These are phyloP conservation scores for Cyberlindnera euphorbiiphila DNA, from an alignment of 805 yeast species.

Conservation along the genomic window DNA sequence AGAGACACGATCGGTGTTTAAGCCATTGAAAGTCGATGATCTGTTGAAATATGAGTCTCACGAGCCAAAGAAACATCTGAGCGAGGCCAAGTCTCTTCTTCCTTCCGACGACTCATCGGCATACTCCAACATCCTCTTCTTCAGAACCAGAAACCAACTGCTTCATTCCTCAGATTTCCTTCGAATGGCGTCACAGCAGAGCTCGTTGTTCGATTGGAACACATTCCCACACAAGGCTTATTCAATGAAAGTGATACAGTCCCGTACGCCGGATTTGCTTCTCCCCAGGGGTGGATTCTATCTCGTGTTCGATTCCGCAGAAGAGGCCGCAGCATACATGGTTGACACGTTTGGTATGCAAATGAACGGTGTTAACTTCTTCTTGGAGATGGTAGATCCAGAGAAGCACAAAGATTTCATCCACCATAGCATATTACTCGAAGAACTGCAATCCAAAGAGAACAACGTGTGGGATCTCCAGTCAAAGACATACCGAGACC, in stretches of 20 bases:
- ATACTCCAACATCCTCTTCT: slow-evolving; percentile 34
- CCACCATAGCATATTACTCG: not conserved
- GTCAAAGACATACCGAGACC: slow-evolving; percentile 6
- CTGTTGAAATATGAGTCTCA: slow-evolving; percentile 3
- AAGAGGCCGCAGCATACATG: slow-evolving; percentile 49
- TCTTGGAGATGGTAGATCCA: slow-evolving; percentile 42
- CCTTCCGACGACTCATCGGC: slow-evolving; percentile 1
- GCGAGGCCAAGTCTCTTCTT: slow-evolving; percentile 6
- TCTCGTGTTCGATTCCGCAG: slow-evolving; percentile 43
- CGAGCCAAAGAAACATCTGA: slow-evolving; percentile 5
- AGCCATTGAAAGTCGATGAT: slow-evolving; percentile 10
- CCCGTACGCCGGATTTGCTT: slow-evolving; percentile 44
- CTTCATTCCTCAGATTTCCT: slow-evolving; percentile 38
- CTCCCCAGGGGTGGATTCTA: slow-evolving; percentile 47
- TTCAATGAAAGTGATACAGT: slow-evolving; percentile 40
- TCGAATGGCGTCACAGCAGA: slow-evolving; percentile 32
- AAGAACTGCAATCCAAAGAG: slow-evolving; percentile 1
- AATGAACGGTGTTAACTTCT: slow-evolving; percentile 47
- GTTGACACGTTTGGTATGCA: slow-evolving; percentile 45
- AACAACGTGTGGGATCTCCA: slow-evolving; percentile 1
- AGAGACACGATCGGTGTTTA: slow-evolving; percentile 11
- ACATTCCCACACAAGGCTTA: slow-evolving; percentile 6
- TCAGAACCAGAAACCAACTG: slow-evolving; percentile 36
- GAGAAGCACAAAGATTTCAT: slow-evolving; percentile 5
- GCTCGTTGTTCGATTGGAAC: slow-evolving; percentile 28